Percentiles rank a stretch among this genome's conserved stretches.
phyloP scores from a whole-genome alignment of 495 filamentous ascomycete species.

The Melanomma pulvis-pyrius region DNA sequence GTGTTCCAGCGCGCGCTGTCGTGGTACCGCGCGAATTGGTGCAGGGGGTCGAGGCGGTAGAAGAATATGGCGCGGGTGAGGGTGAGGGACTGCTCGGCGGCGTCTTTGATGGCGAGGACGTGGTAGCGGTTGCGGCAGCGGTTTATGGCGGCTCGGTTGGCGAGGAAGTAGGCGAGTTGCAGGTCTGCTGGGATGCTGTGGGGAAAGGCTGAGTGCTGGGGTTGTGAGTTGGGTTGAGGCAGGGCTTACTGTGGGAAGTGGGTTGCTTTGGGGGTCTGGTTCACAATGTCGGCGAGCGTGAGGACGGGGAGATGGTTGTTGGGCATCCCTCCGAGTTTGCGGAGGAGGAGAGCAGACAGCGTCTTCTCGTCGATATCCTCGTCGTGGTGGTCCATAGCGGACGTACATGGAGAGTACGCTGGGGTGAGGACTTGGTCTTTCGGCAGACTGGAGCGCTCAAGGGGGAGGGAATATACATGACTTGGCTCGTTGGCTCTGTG shows the following conservation, averaged over 20 bases:
- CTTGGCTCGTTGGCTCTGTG: no score
- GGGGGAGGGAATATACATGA: no score
- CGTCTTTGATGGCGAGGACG: constrained; percentile 5
- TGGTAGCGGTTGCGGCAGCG: neutral
- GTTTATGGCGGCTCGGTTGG: constrained; percentile 6
- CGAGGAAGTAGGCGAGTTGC: constrained; percentile 21
- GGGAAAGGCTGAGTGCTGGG: neutral
- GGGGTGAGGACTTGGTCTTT: no score
- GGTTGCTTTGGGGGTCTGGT: neutral
- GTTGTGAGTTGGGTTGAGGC: neutral
- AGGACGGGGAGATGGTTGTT: neutral
- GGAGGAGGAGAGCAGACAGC: neutral
- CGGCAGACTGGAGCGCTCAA: no score
- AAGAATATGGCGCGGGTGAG: constrained; percentile 21
- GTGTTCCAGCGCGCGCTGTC: constrained; percentile 13
- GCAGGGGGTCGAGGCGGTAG: constrained; percentile 4
- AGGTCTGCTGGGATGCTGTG: constrained; percentile 14
- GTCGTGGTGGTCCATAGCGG: no score
- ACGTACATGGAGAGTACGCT: no score
- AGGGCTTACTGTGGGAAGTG: neutral
- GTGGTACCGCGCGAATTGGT: constrained; percentile 22
- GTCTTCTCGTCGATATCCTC: no score
- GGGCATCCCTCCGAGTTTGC: constrained; percentile 9
- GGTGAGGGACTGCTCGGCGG: neutral
- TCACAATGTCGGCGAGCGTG: constrained; percentile 7